Evolutionary conservation across 352 stramenopile species (phyloP).

Genomic region (Pythium sp.): DNA sequence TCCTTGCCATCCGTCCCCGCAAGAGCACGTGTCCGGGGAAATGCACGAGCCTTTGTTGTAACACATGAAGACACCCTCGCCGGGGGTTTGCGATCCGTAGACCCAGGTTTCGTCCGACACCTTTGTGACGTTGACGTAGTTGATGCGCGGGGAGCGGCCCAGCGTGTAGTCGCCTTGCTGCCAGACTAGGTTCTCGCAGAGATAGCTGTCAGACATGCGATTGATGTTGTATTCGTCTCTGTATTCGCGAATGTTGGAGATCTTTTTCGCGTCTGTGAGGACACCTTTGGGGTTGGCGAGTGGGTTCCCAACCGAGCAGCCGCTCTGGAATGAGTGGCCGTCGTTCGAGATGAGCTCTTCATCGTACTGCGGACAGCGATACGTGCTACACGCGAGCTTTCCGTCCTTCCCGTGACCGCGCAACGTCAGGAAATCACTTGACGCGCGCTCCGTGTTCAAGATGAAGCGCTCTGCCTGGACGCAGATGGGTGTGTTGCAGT

Average conservation of each 20-base stretch:
- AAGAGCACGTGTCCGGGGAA: constrained; percentile 89
- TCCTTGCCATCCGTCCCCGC: constrained; percentile 88
- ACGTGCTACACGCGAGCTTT: constrained; percentile 41
- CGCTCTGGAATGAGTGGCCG: constrained; percentile 91
- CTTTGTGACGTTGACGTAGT: constrained; percentile 93
- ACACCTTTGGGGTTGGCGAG: constrained; percentile 41
- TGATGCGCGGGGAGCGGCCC: constrained; percentile 81
- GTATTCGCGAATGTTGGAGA: constrained; percentile 53
- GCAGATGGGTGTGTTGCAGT: constrained; percentile 96
- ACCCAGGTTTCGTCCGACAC: constrained; percentile 67
- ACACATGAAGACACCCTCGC: constrained; percentile 95
- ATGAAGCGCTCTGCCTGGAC: constrained; percentile 90
- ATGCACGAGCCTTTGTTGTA: constrained; percentile 93
- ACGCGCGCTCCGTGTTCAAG: constrained; percentile 66
- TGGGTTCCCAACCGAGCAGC: constrained; percentile 82
- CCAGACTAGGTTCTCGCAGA: constrained; percentile 91
- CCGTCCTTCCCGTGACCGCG: constrained; percentile 55
- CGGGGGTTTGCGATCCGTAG: constrained; percentile 45
- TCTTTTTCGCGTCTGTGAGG: constrained; percentile 31
- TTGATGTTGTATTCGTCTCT: constrained; percentile 56
- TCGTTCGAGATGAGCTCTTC: constrained; percentile 91
- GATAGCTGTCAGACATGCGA: constrained; percentile 48
- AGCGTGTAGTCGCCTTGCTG: constrained; percentile 90
- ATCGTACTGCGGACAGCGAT: constrained; percentile 82
- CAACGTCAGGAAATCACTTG: constrained; percentile 44